These are phyloP conservation scores for Iris pallida DNA, from an alignment of 116 monocot species.

Conservation along the genomic window DNA sequence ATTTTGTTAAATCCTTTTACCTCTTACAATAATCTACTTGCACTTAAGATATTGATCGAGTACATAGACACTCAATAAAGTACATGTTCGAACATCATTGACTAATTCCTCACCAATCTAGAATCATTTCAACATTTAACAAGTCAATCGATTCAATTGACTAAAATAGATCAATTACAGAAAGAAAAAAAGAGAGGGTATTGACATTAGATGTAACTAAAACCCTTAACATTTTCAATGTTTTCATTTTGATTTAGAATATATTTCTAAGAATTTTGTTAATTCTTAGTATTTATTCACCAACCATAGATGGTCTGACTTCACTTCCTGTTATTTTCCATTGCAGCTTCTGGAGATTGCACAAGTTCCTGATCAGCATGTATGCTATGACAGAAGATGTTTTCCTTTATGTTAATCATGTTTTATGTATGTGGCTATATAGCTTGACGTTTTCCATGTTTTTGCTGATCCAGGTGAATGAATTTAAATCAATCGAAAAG, in stretches of 20 bases:
- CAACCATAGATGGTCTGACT: neutral
- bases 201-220: too few relatives aligned
- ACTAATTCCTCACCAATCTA: too few relatives aligned
- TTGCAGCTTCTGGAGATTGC: conserved; percentile 93
- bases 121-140: too few relatives aligned
- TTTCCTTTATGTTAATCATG: too few relatives aligned
- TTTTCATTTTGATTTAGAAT: neutral
- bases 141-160: too few relatives aligned
- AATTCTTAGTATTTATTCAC: neutral
- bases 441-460: neutral
- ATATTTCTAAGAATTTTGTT: neutral
- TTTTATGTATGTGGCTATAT: neutral
- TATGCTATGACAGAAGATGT: conserved; percentile 26
- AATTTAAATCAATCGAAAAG: conserved; percentile 92
- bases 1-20: too few relatives aligned
- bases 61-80: too few relatives aligned
- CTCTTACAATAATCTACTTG: too few relatives aligned
- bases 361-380: conserved; percentile 94
- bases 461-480: conserved; percentile 54
- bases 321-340: neutral
- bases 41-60: too few relatives aligned
- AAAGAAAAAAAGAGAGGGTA: too few relatives aligned
- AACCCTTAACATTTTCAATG: neutral
- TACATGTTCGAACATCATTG: too few relatives aligned
- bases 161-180: too few relatives aligned